Base-by-base conservation (phyloP, 306 rosid genomes). In the Gastrolobium villosum region DNA sequence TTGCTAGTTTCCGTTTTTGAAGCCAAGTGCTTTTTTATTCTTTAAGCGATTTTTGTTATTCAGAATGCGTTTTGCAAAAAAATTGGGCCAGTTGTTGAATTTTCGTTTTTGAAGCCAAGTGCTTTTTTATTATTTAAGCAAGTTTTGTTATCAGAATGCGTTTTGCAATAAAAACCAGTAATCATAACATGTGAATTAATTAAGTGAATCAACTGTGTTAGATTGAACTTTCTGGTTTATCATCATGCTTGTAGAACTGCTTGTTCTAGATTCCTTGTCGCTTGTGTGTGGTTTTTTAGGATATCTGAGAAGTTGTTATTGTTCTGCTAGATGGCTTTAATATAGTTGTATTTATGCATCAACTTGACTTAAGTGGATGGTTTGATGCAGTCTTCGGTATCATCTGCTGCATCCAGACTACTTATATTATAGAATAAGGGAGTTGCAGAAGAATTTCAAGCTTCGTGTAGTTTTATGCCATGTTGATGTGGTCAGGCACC, bases 371-470 rank as follows among this genome's bases (percentile, higher is more conserved):
- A 53, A 65, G 75, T 72, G 72, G 83, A 44, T 50, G 57, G 41
- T 77, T 85, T 70, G 20, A 75, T 90, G 90, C 97, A 95, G 99
- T 81, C 97, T 95, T 76, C 96, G 99, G 76, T 95, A 95, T 86
- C 98, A 95, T 87, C 91, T 95, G 52, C 90, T 95, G 70, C 98
- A 95, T 79, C 99, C 99, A 13, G 99, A 92, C 75, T 95, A 95
- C 82, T 78, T 95, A 52, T 95, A 95, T 79, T 91, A 80, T 79
- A 94, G 98, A 69, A 92, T 95, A 81, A 82, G 96, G 86, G 99
- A 95, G 90, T 83, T 92, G 86, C 97, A 91, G 84, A 95, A 95
- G 84, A 89, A 86, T 69, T 95, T 84, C 90, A 95, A 92, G 90
- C 99, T 95, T 79, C 92, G 97, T 28, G 79, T 95, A 32, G 88